Evolutionary conservation across 1,284 basidiomycete genomes (phyloP), one percentile per base, ranked within the genome.

Genomic region (Pseudozyma sp.): DNA sequence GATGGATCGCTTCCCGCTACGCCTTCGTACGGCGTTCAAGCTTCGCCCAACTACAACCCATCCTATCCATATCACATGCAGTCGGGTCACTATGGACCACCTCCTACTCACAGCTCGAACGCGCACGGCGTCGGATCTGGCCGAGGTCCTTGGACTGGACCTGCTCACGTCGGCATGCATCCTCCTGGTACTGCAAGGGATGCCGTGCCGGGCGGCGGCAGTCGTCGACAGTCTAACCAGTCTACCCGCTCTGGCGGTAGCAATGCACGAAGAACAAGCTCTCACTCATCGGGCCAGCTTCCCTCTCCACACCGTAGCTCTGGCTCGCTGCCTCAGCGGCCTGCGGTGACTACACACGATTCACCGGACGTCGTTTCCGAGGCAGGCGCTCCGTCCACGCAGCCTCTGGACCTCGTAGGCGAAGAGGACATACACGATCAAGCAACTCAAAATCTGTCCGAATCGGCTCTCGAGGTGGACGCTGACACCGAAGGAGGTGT

Each of bases 271-370:
- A 59, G 58, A 48, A 38, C 53, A 5, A 65, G 58, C 51, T 70
- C 68, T 58, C 64, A 61, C 43, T 60, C 68, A 5, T 61, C 68
- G 19, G 61, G 61, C 43, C 55, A 60, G 16, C 50, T 36, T 5
- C 49, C 61, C 18, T 70, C 61, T 35, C 61, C 67, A 1, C 61
- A 53, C 16, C 57, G 57, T 12, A 59, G 35, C 7, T 14, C 52
- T 18, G 49, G 61, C 10, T n/a, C 57, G 5, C 18, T 57, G 47
- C 58, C 68, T 4, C 58, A 51, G 25, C 68, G 68, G 7, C 62
- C 54, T n/a, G 9, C 61, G 6, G 45, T 48, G 9, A 31, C 36
- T 9, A 10, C 52, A 13, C 38, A 25, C 16, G 67, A 59, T 3
- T n/a, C 49, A 12, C 40, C 38, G 16, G 21, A 25, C 13, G 48